Conservation (phyloP, 352 stramenopile genomes). For the Plasmopara halstedii region DNA sequence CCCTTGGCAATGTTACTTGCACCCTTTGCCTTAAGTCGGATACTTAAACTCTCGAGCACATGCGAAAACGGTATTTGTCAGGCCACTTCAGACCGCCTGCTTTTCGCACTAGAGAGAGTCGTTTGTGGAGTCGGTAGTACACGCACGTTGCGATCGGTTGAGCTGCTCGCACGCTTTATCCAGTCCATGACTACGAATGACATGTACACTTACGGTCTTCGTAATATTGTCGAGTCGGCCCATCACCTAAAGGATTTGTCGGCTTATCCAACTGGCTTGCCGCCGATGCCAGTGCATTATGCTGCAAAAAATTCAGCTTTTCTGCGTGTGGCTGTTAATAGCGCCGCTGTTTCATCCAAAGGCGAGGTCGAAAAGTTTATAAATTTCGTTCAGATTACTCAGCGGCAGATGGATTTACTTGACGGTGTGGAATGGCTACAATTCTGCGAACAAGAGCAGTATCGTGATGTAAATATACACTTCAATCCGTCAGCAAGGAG, state of each 20-base stretch:
- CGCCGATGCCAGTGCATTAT: constrained; percentile 36
- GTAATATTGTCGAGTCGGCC: constrained; percentile 15
- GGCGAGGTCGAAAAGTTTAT: constrained; percentile 29
- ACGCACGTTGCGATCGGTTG: constrained; percentile 8
- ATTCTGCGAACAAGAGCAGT: constrained; percentile 70
- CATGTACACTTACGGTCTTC: constrained; percentile 26
- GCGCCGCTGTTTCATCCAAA: constrained; percentile 3
- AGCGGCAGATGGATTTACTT: constrained; percentile 45
- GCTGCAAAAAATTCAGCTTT: constrained; percentile 44
- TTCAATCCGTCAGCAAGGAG: constrained; percentile 13
- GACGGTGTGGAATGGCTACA: constrained; percentile 55
- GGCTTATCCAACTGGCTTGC: constrained; percentile 16
- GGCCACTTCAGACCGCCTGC: constrained; percentile 39
- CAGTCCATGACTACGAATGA: constrained; percentile 44
- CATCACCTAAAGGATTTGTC: constrained; percentile 10
- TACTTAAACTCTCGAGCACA: constrained; percentile 39
- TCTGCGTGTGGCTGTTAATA: constrained; percentile 16
- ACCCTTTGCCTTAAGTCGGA: constrained; percentile 49
- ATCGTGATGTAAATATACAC: constrained; percentile 36
- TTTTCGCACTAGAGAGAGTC: constrained; percentile 63
- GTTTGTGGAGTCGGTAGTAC: constrained; percentile 12
- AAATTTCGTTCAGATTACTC: constrained; percentile 25
- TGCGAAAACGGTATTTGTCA: constrained; percentile 9
- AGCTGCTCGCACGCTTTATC: constrained; percentile 46
- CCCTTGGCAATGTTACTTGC: constrained; percentile 29